A percentile compares a stretch with the other conserved stretches of the same genome.
Evolutionary conservation across 805 yeast genomes (phyloP).

Genomic region (Candida tammaniensis): DNA sequence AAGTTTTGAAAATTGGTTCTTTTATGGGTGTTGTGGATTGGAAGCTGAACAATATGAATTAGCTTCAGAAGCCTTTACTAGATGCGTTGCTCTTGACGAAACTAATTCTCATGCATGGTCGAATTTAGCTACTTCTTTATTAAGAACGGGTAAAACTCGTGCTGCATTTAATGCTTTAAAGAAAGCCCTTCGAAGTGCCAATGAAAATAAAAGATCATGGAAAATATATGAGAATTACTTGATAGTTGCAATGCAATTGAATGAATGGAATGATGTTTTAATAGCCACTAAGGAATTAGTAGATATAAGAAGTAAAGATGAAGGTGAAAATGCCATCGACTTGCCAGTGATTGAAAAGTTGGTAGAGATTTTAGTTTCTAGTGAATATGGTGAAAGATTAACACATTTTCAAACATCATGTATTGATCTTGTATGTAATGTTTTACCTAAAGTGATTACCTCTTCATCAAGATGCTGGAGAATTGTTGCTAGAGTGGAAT

Average conservation of each 20-base stretch:
- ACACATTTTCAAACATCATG: slow-evolving; percentile 67
- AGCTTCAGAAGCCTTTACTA: slow-evolving; percentile 88
- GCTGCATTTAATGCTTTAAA: slow-evolving; percentile 86
- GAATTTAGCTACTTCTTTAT: slow-evolving; percentile 77
- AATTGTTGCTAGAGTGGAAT: slow-evolving; percentile 76
- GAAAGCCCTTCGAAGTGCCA: slow-evolving; percentile 70
- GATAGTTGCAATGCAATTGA: slow-evolving; percentile 73
- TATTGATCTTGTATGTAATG: slow-evolving; percentile 65
- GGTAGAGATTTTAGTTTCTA: slow-evolving; percentile 57
- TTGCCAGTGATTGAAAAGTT: slow-evolving; percentile 72
- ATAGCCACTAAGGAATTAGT: slow-evolving; percentile 67
- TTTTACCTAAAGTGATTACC: slow-evolving; percentile 68
- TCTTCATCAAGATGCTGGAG: slow-evolving; percentile 73
- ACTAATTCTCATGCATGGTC: slow-evolving; percentile 85
- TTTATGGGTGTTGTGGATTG: slow-evolving; percentile 87
- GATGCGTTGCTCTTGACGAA: slow-evolving; percentile 85
- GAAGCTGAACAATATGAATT: slow-evolving; percentile 67
- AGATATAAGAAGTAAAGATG: slow-evolving; percentile 50
- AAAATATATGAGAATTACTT: slow-evolving; percentile 86
- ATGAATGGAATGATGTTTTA: slow-evolving; percentile 88
- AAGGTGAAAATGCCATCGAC: slow-evolving; percentile 68
- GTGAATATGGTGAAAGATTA: slow-evolving; percentile 43
- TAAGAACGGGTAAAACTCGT: slow-evolving; percentile 58
- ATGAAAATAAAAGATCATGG: slow-evolving; percentile 72
- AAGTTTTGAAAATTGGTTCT: slow-evolving; percentile 80